phyloP scores from a whole-genome alignment of 306 rosid species.

The Fragaria iinumae region DNA sequence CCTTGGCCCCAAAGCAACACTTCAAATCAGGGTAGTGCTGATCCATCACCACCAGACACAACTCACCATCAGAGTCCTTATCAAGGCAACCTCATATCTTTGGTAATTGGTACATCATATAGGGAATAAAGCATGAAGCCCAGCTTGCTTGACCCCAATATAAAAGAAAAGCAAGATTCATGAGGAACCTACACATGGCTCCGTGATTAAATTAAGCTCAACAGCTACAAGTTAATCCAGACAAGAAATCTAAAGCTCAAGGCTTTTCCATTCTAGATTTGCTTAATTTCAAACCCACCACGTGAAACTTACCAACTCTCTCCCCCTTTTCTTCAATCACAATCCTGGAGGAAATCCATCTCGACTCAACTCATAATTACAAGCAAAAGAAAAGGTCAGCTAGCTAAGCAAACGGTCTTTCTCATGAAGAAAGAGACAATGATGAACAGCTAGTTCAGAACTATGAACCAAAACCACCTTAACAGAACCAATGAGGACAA shows the following conservation, averaged over 20 bases:
- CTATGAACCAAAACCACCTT: background rate
- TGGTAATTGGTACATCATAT: background rate
- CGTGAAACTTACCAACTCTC: slow-evolving; percentile 19
- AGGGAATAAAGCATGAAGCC: background rate
- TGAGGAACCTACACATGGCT: slow-evolving; percentile 24
- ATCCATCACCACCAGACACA: slow-evolving; percentile 2
- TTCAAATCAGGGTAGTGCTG: background rate
- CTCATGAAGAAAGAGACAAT: slow-evolving; percentile 22
- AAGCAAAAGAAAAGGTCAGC: slow-evolving; percentile 2
- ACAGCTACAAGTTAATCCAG: slow-evolving; percentile 12
- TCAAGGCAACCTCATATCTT: background rate
- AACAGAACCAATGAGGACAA: slow-evolving; percentile 24
- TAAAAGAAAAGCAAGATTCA: background rate
- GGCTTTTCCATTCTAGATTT: slow-evolving; percentile 23
- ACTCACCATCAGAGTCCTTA: background rate
- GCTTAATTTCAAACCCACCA: slow-evolving; percentile 26
- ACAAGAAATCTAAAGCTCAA: slow-evolving; percentile 16
- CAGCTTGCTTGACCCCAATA: background rate
- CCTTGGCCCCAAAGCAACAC: background rate
- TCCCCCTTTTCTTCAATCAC: slow-evolving; percentile 15
- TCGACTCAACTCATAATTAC: background rate
- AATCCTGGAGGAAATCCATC: background rate
- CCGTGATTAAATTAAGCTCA: slow-evolving; percentile 27
- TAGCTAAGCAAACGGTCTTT: slow-evolving; percentile 20
- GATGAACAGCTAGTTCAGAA: slow-evolving; percentile 8